Base-by-base conservation (phyloP, 108 stramenopile genomes). In the Cylindrotheca fusiformis region DNA sequence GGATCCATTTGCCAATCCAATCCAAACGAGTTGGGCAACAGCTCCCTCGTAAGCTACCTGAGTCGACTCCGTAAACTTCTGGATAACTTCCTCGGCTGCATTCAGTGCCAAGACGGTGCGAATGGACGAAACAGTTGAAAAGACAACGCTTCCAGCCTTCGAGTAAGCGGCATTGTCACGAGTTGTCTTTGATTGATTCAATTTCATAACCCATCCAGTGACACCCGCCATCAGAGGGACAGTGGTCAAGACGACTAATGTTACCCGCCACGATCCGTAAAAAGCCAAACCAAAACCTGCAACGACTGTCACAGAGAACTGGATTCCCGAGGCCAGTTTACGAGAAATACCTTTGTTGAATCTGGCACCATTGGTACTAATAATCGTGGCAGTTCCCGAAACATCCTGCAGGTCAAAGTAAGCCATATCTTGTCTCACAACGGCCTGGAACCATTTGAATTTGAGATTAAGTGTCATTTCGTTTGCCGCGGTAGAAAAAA, bases 371-470 rank as follows among this genome's bases (percentile, higher is more conserved):
- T 73, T 79, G 0, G 54, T 55, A 2, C 67, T 46, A 47, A 79
- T 73, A 27, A 74, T 63, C 2, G 79, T 68, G 18, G 84, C 73
- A 1, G 72, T 54, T 8, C 65, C 76, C 0, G 74, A 55, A 2
- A 80, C 70, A 67, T 85, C 78, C 29, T 61, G 55, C 33, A 69
- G 36, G 46, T 84, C 83, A 64, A 64, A 77, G 61, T 77, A 84
- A 23, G 79, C 63, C 72, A 84, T 75, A 48, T 84, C 84, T 58
- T 80, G 72, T 22, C 74, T 25, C 2, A 85, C 53, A 12, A 85
- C 63, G 1, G 79, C 74, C n/a, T 62, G 53, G 55, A 85, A 76
- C 79, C 79, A 81, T 4, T 62, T 12, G 3, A 8, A 26, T 33
- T 81, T 72, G 14, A 76, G 25, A 23, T 50, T 57, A 2, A 31